These are phyloP conservation scores for Dendrobium huoshanense DNA, from an alignment of 106 monocot species.

Conservation along the genomic window DNA sequence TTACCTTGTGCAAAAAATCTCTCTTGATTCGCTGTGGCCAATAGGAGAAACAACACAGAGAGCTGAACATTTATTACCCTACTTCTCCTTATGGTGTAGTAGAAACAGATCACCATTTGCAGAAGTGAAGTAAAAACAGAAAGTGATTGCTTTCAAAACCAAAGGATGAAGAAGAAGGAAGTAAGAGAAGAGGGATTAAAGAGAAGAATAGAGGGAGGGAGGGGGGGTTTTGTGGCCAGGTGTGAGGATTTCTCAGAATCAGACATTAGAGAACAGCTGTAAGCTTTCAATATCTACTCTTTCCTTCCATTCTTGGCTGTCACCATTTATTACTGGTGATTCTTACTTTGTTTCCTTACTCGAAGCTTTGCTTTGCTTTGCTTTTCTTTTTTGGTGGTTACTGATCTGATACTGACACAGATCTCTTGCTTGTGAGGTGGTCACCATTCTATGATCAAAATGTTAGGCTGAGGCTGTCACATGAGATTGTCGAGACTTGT, in stretches of 20 bases:
- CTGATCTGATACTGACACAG: not conserved
- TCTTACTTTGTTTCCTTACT: not conserved
- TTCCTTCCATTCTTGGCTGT: not conserved
- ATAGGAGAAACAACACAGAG: not conserved
- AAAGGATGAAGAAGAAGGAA: not conserved
- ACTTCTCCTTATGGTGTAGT: not conserved
- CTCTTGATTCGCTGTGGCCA: not conserved
- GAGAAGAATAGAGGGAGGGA: not conserved
- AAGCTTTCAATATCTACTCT: not conserved
- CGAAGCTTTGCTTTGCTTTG: not conserved
- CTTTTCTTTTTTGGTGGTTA: not conserved
- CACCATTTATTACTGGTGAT: conserved; percentile 1
- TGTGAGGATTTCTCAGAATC: not conserved
- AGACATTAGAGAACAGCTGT: conserved; percentile 5
- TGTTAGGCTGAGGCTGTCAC: too few relatives aligned
- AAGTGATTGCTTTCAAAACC: not conserved
- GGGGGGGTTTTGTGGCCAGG: not conserved
- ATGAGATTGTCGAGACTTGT: too few relatives aligned
- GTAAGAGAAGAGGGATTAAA: not conserved
- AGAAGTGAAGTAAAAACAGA: not conserved
- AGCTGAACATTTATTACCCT: not conserved
- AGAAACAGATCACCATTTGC: not conserved
- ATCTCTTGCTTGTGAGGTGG: too few relatives aligned
- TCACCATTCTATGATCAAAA: too few relatives aligned
- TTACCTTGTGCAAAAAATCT: not conserved